Evolutionary conservation across 2,329 filamentous ascomycete species (phyloP).

Genomic region (Myriosclerotinia scirpicola): DNA sequence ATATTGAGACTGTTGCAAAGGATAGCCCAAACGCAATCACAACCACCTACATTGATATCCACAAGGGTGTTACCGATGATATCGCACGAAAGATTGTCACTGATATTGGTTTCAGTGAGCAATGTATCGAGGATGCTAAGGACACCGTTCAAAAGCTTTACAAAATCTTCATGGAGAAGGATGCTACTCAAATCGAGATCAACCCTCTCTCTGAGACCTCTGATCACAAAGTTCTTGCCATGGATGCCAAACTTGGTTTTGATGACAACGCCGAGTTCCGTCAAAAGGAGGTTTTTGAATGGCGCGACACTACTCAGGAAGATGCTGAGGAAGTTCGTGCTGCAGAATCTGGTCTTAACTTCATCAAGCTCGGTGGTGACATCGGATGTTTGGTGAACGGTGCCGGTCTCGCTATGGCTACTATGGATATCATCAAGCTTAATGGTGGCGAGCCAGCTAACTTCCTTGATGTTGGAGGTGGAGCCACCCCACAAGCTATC

Average conservation of each 20-base stretch:
- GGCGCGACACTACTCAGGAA: conserved; percentile 93
- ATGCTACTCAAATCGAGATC: conserved; percentile 99
- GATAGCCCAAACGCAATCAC: conserved; percentile 94
- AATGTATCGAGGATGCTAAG: conserved; percentile 94
- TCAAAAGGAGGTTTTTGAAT: conserved; percentile 92
- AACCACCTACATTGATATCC: conserved; percentile 91
- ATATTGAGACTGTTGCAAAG: conserved; percentile 98
- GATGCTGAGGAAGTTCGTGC: conserved; percentile 97
- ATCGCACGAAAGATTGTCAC: conserved; percentile 86
- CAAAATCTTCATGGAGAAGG: conserved; percentile 97
- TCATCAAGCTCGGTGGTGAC: conserved; percentile 99
- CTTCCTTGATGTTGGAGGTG: conserved; percentile 98
- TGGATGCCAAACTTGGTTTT: conserved; percentile 99
- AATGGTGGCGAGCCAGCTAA: conserved; percentile 96
- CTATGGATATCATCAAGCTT: conserved; percentile 99
- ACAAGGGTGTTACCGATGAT: conserved; percentile 91
- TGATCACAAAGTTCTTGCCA: conserved; percentile 96
- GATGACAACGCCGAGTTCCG: conserved; percentile 99
- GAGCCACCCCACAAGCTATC: conserved; percentile 94
- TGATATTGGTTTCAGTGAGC: conserved; percentile 94
- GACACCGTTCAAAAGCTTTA: conserved; percentile 98
- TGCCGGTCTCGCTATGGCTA: conserved; percentile 98
- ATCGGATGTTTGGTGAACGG: conserved; percentile 99
- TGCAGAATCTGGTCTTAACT: conserved; percentile 92
- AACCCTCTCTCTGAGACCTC: conserved; percentile 98